Percentiles rank a stretch among this genome's conserved stretches.
These are phyloP conservation scores for Aspergillus arachidicola DNA, from an alignment of 2,329 filamentous ascomycete genomes.

Conservation along the genomic window DNA sequence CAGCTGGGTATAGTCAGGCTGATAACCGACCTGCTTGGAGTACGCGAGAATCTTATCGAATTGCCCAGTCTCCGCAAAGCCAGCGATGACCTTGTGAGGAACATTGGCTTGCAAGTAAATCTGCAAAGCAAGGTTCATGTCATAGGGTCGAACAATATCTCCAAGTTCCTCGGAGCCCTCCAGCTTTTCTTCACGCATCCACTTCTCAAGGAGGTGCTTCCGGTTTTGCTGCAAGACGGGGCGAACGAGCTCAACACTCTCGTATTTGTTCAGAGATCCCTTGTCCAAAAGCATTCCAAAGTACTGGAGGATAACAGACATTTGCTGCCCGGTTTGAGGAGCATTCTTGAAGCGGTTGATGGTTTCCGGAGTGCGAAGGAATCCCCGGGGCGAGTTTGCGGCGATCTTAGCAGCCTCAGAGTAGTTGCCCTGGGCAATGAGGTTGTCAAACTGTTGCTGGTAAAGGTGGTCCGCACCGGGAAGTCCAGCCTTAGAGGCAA, in stretches of 20 bases:
- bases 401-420: conserved; percentile 91
- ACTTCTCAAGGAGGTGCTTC: conserved; percentile 96
- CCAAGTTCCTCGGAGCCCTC: conserved; percentile 95
- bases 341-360: conserved; percentile 94
- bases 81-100: conserved; percentile 90
- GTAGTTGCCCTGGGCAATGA: conserved; percentile 79
- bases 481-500: conserved; percentile 90
- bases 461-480: conserved; percentile 94
- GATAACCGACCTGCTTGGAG: conserved; percentile 79
- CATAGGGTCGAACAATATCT: conserved; percentile 88
- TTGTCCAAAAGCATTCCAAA: conserved; percentile 98
- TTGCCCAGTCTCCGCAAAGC: conserved; percentile 91
- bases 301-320: conserved; percentile 94
- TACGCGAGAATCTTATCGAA: conserved; percentile 97
- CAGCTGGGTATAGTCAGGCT: conserved; percentile 91
- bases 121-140: conserved; percentile 80
- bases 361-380: conserved; percentile 89
- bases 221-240: conserved; percentile 91
- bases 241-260: conserved; percentile 89
- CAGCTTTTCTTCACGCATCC: conserved; percentile 94
- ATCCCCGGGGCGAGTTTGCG: conserved; percentile 93
- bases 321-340: conserved; percentile 70
- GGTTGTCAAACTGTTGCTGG: conserved; percentile 86
- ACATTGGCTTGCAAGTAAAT: conserved; percentile 92
- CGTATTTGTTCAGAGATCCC: conserved; percentile 86